Percentiles rank a stretch among this genome's conserved stretches.
Conservation (phyloP, 2,329 filamentous ascomycete species). For the Verticillium zaregamsianum region DNA sequence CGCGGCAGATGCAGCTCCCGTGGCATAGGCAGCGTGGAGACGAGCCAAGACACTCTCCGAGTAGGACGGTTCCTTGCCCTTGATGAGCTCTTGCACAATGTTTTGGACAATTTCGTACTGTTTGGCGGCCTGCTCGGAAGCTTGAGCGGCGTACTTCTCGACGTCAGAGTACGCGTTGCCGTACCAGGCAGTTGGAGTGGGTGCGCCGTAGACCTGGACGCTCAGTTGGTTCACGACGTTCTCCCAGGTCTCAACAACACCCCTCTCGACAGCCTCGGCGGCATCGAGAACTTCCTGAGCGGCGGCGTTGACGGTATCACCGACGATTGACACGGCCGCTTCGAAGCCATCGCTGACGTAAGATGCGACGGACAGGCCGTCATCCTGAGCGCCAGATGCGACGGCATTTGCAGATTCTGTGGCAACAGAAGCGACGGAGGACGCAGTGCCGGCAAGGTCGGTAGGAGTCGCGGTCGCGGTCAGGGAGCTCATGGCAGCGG, state of each 20-base stretch:
- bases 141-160: conserved; percentile 57
- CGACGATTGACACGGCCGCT: conserved; percentile 32
- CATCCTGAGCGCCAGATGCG: conserved; percentile 43
- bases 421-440: conserved; percentile 40
- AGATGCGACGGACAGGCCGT: conserved; percentile 47
- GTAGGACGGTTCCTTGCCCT: conserved; percentile 74
- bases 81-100: conserved; percentile 71
- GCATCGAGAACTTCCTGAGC: conserved; percentile 36
- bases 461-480: conserved; percentile 59
- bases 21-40: conserved; percentile 68
- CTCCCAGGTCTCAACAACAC: conserved; percentile 35
- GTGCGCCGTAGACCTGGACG: conserved; percentile 65
- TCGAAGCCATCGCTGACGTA: conserved; percentile 37
- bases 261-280: conserved; percentile 32
- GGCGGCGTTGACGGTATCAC: conserved; percentile 29
- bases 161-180: conserved; percentile 42
- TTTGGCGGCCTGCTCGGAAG: conserved; percentile 53
- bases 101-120: conserved; percentile 68
- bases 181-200: conserved; percentile 57
- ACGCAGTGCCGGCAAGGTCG: conserved; percentile 44
- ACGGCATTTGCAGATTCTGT: conserved; percentile 39
- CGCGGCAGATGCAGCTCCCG: conserved; percentile 53
- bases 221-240: conserved; percentile 57
- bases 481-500: conserved; percentile 58
- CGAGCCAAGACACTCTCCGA: conserved; percentile 75